Percentiles rank a stretch among this genome's conserved stretches.
Evolutionary conservation across 805 yeast species (phyloP).

Genomic region (Barnettozyma siamensis): DNA sequence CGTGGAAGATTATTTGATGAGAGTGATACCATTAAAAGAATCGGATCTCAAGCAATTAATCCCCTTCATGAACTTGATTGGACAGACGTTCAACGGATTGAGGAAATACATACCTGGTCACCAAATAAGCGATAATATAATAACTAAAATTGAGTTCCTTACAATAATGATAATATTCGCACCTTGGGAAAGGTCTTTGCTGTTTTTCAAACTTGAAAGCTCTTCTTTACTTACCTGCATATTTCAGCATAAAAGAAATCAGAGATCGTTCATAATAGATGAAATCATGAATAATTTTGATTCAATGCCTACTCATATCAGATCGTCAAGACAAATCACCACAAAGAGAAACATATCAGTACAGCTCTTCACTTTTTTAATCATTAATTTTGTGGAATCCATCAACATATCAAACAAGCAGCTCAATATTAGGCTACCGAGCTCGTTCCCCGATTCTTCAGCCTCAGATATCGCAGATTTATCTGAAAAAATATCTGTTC

Average conservation of each 20-base stretch:
- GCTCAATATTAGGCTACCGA: slow-evolving; percentile 14
- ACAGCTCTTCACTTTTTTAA: slow-evolving; percentile 41
- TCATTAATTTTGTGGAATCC: slow-evolving; percentile 40
- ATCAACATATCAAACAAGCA: slow-evolving; percentile 23
- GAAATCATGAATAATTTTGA: slow-evolving; percentile 53
- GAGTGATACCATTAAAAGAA: slow-evolving; percentile 6
- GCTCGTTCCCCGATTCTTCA: slow-evolving; percentile 4
- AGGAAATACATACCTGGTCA: slow-evolving; percentile 15
- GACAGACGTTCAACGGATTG: slow-evolving; percentile 15
- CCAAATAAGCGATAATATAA: slow-evolving; percentile 40
- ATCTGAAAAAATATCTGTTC: slow-evolving; percentile 11
- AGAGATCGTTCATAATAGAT: slow-evolving; percentile 52
- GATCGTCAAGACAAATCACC: slow-evolving; percentile 36
- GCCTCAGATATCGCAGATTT: slow-evolving; percentile 12
- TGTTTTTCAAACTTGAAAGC: slow-evolving; percentile 15
- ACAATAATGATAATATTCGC: slow-evolving; percentile 36
- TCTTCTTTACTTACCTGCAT: slow-evolving; percentile 20
- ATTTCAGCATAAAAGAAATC: slow-evolving; percentile 34
- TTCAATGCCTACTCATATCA: slow-evolving; percentile 41
- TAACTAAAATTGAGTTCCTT: slow-evolving; percentile 57
- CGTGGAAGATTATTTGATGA: slow-evolving; percentile 28
- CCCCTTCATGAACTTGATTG: slow-evolving; percentile 7
- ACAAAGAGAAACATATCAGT: slow-evolving; percentile 41
- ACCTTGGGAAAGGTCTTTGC: slow-evolving; percentile 16
- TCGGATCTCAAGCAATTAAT: neutral